Base-by-base conservation (phyloP, 2,329 filamentous ascomycete species). In the Purpureocillium lavendulum region DNA sequence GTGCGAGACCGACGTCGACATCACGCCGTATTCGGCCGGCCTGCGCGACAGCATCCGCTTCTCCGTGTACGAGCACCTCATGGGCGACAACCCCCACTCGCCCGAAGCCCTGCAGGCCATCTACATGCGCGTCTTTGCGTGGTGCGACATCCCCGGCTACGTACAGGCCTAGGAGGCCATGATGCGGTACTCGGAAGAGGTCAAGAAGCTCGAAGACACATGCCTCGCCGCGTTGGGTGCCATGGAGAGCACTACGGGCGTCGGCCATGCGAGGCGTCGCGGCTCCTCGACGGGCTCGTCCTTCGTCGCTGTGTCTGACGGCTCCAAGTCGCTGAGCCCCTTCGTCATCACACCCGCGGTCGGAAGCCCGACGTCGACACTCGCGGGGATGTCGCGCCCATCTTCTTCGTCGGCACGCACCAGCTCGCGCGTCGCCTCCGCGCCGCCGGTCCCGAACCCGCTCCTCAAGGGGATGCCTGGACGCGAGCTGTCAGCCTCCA, bases 381-480 rank as follows among this genome's bases (percentile, higher is more conserved):
- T 43, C 5, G 39, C 39, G 8, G 40, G 43, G 16, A 13, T 28
- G 16, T 39, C 45, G 28, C 15, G 33, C 13, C 21, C 29, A 4
- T 41, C 41, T 8, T 13, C 36, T 9, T 40, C 40, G 7, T 41
- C 40, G 4, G 48, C 34, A 7, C 29, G 31, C 2, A 21, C 33
- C 4, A 47, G 35, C n/a, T 35, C 38, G 12, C 16, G 30, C 10
- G 36, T 40, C 15, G 36, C 39, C 3, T 41, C 46, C 2, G 40
- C 42, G 1, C 42, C 45, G 16, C 36, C 47, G 4, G 42, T 45
- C 7, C 50, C 49, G 1, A 51, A 55, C 26, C 89, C 63, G 73
- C 52, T 66, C 0, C 52, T 65, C 9, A 52, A 45, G 36, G 61
- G 63, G 6, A 56, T 62, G 40, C 62, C 64, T 1, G 63, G 63